Evolutionary conservation across 2,329 filamentous ascomycete genomes (phyloP), one percentile per base, ranked within the genome.

Genomic region (Penicillium sp.): DNA sequence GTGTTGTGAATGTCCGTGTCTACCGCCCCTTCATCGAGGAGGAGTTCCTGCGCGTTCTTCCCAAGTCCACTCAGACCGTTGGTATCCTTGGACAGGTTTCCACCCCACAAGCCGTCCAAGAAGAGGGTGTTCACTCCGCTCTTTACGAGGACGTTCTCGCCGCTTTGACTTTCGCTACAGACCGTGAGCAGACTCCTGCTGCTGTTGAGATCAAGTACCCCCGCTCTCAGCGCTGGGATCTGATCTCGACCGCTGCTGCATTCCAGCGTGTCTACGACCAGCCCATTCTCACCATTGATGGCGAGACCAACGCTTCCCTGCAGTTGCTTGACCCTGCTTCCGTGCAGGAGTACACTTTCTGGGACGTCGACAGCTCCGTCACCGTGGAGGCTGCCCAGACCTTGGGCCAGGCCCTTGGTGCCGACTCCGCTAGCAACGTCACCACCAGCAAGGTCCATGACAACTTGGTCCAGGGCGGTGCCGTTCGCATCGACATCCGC

Each of bases 11-110:
- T 66, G 93, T 97, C 44, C 89, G 94, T 60, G 83, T 99, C 51
- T 99, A 97, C 80, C 86, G 93, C 41, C 94, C 94, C 14, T 97
- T 99, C 68, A 85, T 94, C 31, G 94, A 99, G 77, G 92, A 97
- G 71, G 89, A 90, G 48, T 97, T 99, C 81, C 79, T 97, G 59
- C 86, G 88, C 62, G 83, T 84, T 10, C 83, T 99, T 27, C 92
- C 94, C 32, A 80, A 85, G 62, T 89, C 89, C 34, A 84, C 87
- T 44, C 85, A 84, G 75, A 88, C 83, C 58, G 82, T 99, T 60
- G 88, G 88, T 36, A 91, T 97, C 18, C 84, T 99, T 5, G 94
- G 94, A 50, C 94, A 99, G 73, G 93, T 99, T 61, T 76, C 81
- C 57, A 86, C 89, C 62, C 83, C 89, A 59, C 78, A 83, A 55